Conservation (phyloP, 2,329 filamentous ascomycete genomes). For the Cladosporium sp. region DNA sequence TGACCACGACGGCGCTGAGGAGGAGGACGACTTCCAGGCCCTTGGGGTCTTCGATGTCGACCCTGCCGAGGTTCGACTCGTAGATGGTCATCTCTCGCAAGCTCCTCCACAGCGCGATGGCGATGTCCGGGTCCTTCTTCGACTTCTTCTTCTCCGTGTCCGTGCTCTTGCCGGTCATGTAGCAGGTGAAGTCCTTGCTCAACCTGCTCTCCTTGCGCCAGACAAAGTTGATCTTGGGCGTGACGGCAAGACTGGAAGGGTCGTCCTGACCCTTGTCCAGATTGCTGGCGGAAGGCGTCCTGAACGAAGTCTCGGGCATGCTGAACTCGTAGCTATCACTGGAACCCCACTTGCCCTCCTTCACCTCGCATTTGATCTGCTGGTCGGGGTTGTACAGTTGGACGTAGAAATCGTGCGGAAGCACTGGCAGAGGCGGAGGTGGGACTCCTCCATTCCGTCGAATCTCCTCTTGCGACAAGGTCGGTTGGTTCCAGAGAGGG, state of each 20-base stretch:
- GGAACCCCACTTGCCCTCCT: conserved; percentile 74
- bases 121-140: conserved; percentile 77
- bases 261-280: conserved; percentile 70
- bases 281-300: conserved; percentile 69
- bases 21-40: conserved; percentile 80
- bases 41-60: conserved; percentile 92
- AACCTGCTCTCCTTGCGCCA: conserved; percentile 88
- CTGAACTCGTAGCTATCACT: conserved; percentile 87
- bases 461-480: conserved; percentile 75
- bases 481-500: conserved; percentile 82
- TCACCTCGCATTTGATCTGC: conserved; percentile 65
- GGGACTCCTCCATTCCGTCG: conserved; percentile 63
- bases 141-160: conserved; percentile 62
- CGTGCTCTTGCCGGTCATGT: conserved; percentile 73
- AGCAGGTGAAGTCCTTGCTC: conserved; percentile 84
- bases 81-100: conserved; percentile 81
- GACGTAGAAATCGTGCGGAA: conserved; percentile 75
- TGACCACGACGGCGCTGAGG: conserved; percentile 56
- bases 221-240: conserved; percentile 73
- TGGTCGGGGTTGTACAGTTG: conserved; percentile 95
- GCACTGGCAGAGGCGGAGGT: conserved; percentile 64
- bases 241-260: conserved; percentile 49
- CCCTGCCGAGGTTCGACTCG: conserved; percentile 83
- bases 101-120: conserved; percentile 78
- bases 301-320: conserved; percentile 81